Conservation (phyloP, 2,329 filamentous ascomycete species). For the Venturia asperata region DNA sequence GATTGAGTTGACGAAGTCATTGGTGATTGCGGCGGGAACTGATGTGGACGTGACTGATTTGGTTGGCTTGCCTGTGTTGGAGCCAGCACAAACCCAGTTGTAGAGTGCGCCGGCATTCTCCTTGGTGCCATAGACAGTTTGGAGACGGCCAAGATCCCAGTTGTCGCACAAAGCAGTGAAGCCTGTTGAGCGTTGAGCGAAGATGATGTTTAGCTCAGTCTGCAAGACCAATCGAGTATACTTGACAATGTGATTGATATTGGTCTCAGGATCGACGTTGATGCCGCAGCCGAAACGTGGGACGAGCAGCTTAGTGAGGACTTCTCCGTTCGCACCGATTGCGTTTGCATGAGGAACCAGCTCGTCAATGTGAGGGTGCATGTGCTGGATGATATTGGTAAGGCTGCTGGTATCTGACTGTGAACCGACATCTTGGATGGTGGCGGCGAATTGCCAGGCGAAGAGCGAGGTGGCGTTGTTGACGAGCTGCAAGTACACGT, state of each 20-base stretch:
- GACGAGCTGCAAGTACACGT: constrained; percentile 12
- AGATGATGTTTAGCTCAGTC: neutral
- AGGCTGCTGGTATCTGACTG: neutral
- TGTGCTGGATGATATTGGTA: neutral
- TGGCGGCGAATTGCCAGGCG: constrained; percentile 26
- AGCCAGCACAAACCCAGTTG: neutral
- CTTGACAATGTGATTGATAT: neutral
- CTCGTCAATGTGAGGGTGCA: neutral
- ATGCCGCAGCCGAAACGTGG: neutral
- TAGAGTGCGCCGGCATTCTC: neutral
- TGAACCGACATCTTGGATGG: neutral
- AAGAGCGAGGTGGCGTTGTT: constrained; percentile 26
- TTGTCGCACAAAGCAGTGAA: constrained; percentile 12
- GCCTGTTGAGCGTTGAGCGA: neutral
- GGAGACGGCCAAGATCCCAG: neutral
- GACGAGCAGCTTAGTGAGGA: neutral
- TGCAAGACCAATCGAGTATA: neutral
- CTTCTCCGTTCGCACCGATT: neutral
- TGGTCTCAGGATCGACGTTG: neutral
- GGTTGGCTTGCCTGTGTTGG: neutral
- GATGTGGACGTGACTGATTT: neutral
- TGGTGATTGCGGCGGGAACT: neutral
- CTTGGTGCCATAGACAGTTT: neutral
- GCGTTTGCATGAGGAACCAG: neutral
- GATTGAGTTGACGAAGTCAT: neutral